A percentile compares a stretch with the other conserved stretches of the same genome.
Evolutionary conservation across 2,329 filamentous ascomycete species (phyloP).

Genomic region (Fusarium falciforme): DNA sequence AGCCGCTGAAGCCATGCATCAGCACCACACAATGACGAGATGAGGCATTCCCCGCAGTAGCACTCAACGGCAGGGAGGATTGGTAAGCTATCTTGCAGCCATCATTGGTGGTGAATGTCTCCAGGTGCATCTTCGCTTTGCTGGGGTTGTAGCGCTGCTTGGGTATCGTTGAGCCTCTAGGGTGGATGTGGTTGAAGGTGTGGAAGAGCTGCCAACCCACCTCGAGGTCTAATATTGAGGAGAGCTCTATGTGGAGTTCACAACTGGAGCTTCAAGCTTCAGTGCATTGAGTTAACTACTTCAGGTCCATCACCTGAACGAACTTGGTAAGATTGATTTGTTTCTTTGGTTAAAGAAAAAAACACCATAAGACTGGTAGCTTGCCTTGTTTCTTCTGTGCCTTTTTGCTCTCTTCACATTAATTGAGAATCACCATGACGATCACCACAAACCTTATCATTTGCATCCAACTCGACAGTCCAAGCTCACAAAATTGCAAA

Average conservation of each 20-base stretch:
- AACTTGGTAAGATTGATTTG: neutral
- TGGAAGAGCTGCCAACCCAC: neutral
- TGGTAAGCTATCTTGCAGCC: slow-evolving; percentile 41
- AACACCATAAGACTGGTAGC: neutral
- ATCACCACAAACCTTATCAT: neutral
- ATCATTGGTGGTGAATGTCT: slow-evolving; percentile 36
- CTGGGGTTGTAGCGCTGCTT: neutral
- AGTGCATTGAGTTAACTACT: neutral
- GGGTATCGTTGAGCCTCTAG: neutral
- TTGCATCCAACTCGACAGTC: neutral
- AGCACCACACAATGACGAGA: slow-evolving; percentile 37
- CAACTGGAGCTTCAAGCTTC: neutral
- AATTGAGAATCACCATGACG: neutral
- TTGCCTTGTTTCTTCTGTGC: neutral
- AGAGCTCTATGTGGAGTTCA: neutral
- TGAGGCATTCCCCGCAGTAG: slow-evolving; percentile 1
- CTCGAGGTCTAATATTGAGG: neutral
- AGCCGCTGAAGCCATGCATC: slow-evolving; percentile 46
- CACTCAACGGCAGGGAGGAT: slow-evolving; percentile 34
- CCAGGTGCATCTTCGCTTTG: slow-evolving; percentile 28
- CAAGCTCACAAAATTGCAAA: neutral
- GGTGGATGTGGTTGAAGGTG: neutral
- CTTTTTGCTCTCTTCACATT: neutral
- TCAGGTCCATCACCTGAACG: neutral
- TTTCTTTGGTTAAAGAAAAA: neutral